Evolutionary conservation across 805 yeast genomes (phyloP).

Genomic region (Yamadazyma scolyti): DNA sequence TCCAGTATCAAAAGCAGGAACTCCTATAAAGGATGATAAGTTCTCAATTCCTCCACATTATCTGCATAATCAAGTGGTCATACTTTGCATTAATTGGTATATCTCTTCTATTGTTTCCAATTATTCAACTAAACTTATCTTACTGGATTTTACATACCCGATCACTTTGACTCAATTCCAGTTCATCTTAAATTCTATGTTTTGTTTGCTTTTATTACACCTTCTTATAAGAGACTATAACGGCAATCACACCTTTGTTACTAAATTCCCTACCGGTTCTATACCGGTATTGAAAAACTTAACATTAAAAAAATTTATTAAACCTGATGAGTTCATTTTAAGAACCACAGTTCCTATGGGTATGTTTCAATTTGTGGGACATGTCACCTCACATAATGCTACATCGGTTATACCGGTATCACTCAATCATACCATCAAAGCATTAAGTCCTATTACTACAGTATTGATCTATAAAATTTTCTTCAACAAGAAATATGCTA

Average conservation of each 20-base stretch:
- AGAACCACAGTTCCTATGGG: constrained; percentile 90
- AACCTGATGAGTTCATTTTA: constrained; percentile 52
- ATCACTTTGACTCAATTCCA: constrained; percentile 88
- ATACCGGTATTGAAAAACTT: constrained; percentile 34
- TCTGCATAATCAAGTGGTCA: not conserved
- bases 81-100: constrained; percentile 76
- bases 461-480: constrained; percentile 70
- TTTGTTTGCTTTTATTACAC: constrained; percentile 43
- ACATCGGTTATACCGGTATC: constrained; percentile 92
- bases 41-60: not conserved
- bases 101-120: constrained; percentile 73
- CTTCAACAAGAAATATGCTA: constrained; percentile 54
- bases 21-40: constrained; percentile 25
- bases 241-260: too few species aligned
- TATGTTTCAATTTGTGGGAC: constrained; percentile 87
- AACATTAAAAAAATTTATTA: constrained; percentile 39
- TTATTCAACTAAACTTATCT: constrained; percentile 74
- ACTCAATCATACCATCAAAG: constrained; percentile 89
- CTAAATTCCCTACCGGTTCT: constrained; percentile 44
- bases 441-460: constrained; percentile 84
- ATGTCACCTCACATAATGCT: constrained; percentile 88
- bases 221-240: constrained; percentile 2
- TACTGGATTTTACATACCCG: constrained; percentile 70
- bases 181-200: constrained; percentile 64
- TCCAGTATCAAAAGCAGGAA: constrained; percentile 27